These are phyloP conservation scores for Phytopythium oedochilum DNA, from an alignment of 352 stramenopile species.

Conservation along the genomic window DNA sequence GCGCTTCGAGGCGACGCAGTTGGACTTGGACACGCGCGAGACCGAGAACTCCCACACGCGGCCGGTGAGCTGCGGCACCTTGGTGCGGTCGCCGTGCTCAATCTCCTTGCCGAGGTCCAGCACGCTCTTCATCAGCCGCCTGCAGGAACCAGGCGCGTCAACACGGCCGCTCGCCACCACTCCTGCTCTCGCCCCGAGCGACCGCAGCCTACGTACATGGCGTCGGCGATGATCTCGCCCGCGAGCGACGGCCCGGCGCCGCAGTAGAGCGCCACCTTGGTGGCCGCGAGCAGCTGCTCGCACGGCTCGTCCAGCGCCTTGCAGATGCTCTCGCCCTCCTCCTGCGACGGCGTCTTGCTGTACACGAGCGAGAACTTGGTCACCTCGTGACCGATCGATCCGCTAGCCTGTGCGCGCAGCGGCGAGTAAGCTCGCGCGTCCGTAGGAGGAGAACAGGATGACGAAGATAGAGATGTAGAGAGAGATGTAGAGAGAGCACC, in stretches of 20 bases:
- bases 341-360: constrained; percentile 63
- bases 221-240: constrained; percentile 60
- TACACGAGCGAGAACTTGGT: constrained; percentile 89
- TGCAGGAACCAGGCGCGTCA: constrained; percentile 10
- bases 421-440: no score
- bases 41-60: constrained; percentile 82
- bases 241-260: constrained; percentile 73
- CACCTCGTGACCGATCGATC: constrained; percentile 69
- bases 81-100: constrained; percentile 36
- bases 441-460: no score
- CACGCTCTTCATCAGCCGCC: constrained; percentile 73
- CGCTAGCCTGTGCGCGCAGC: constrained; percentile 47
- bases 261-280: constrained; percentile 77
- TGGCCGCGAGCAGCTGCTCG: constrained; percentile 69
- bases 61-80: constrained; percentile 69
- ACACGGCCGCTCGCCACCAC: background rate
- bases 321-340: constrained; percentile 74
- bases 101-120: constrained; percentile 44
- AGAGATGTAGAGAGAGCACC: no score
- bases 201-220: constrained; percentile 58
- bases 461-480: no score
- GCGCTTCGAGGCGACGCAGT: constrained; percentile 81
- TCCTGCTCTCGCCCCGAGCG: no score
- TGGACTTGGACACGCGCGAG: constrained; percentile 72
- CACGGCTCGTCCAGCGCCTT: constrained; percentile 71